A percentile compares a stretch with the other conserved stretches of the same genome.
Evolutionary conservation across 352 stramenopile genomes (phyloP).

Genomic region (Pseudoperonospora humuli): DNA sequence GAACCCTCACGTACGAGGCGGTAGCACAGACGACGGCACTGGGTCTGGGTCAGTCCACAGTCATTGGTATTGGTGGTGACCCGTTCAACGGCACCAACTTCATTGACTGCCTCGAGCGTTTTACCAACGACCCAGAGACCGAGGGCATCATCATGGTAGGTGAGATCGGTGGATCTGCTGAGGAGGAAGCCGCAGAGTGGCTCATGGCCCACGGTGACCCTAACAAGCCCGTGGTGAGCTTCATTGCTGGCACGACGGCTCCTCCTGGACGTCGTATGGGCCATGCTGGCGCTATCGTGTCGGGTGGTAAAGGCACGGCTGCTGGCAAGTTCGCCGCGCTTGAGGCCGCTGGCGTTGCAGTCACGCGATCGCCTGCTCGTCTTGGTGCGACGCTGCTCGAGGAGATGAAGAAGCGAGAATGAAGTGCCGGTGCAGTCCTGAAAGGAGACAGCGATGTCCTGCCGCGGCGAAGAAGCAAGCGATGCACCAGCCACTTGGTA

Average conservation of each 20-base stretch:
- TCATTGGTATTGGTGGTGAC: conserved; percentile 98
- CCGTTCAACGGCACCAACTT: conserved; percentile 99
- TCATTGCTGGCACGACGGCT: conserved; percentile 98
- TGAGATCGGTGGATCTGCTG: conserved; percentile 97
- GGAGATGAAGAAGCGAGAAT: conserved; percentile 85
- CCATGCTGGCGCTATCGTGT: conserved; percentile 98
- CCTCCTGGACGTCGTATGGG: conserved; percentile 98
- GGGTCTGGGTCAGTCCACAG: conserved; percentile 97
- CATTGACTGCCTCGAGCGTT: conserved; percentile 98
- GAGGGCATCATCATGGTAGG: conserved; percentile 99
- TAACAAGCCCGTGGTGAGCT: conserved; percentile 99
- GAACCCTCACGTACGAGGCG: conserved; percentile 99
- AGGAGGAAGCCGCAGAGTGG: conserved; percentile 98
- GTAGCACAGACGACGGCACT: conserved; percentile 96
- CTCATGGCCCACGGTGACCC: conserved; percentile 95
- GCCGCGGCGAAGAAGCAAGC: background rate
- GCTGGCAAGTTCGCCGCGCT: conserved; percentile 97
- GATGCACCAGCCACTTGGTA: conserved; percentile 22
- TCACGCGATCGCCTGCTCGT: conserved; percentile 94
- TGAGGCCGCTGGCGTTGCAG: conserved; percentile 91
- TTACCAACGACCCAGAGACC: conserved; percentile 98
- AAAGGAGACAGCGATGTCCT: conserved; percentile 7
- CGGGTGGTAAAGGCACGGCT: conserved; percentile 96
- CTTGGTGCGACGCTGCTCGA: conserved; percentile 96
- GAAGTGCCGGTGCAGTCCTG: conserved; percentile 14